These are phyloP conservation scores for Rutstroemia sp. DNA, from an alignment of 2,329 filamentous ascomycete genomes.

Conservation along the genomic window DNA sequence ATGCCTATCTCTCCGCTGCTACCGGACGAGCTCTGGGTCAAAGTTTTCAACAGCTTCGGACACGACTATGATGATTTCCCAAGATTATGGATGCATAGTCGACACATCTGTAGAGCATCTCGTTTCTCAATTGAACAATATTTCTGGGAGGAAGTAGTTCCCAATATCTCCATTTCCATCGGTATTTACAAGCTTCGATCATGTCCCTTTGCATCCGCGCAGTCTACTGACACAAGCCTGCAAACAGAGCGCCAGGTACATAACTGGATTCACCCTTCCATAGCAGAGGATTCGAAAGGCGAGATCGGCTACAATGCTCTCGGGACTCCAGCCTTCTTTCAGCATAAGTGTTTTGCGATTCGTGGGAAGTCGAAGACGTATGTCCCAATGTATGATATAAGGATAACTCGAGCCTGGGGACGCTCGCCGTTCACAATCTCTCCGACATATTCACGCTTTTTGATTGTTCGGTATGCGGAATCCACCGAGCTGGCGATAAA, in stretches of 20 bases:
- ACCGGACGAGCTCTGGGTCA: neutral
- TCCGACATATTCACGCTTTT: neutral
- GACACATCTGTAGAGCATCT: neutral
- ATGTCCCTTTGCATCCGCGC: neutral
- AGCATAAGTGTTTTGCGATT: neutral
- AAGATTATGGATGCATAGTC: neutral
- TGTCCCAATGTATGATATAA: neutral
- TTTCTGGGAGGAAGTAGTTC: neutral
- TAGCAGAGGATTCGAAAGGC: neutral
- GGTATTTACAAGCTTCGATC: neutral
- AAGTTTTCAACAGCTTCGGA: neutral
- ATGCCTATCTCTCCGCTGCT: neutral
- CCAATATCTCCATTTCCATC: neutral
- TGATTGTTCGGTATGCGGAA: neutral
- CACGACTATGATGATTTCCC: neutral
- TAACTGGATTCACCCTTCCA: neutral
- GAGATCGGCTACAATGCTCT: neutral
- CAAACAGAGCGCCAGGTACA: neutral
- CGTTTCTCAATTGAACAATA: neutral
- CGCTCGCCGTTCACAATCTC: neutral
- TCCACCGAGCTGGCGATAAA: neutral
- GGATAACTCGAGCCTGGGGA: neutral
- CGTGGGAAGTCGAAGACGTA: neutral
- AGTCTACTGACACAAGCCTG: neutral
- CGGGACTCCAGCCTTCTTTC: neutral